These are phyloP conservation scores for Dinochytrium kinnereticum DNA, from an alignment of 371 early-diverging fungal genomes.

Conservation along the genomic window DNA sequence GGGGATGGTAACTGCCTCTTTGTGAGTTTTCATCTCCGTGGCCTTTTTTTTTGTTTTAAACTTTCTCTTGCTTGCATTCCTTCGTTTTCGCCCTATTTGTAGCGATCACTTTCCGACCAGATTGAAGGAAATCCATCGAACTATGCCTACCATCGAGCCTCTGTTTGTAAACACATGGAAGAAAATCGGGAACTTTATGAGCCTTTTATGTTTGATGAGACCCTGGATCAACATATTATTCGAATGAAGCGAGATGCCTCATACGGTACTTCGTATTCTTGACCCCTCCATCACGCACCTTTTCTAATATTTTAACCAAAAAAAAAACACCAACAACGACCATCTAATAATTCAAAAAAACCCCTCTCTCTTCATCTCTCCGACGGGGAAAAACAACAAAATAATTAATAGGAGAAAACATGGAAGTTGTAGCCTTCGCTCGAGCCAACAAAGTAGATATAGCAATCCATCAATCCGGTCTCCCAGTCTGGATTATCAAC, in stretches of 20 bases:
- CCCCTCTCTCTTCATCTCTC: too few relatives aligned
- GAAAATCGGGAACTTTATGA: constrained; percentile 68
- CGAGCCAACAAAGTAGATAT: constrained; percentile 68
- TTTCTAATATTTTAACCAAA: too few relatives aligned
- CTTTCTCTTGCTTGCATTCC: too few relatives aligned
- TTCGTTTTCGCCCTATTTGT: too few relatives aligned
- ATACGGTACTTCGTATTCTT: too few relatives aligned
- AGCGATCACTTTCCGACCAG: constrained; percentile 46
- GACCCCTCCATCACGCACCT: too few relatives aligned
- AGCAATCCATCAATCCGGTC: constrained; percentile 79
- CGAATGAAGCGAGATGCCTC: constrained; percentile 76
- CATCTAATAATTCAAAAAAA: too few relatives aligned
- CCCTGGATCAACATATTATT: constrained; percentile 69
- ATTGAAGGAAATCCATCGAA: constrained; percentile 50
- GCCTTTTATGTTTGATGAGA: constrained; percentile 72
- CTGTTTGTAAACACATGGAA: constrained; percentile 70
- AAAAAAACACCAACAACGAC: too few relatives aligned
- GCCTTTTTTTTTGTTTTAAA: not conserved
- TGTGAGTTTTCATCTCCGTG: not conserved
- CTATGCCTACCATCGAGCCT: constrained; percentile 63
- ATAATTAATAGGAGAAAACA: constrained; percentile 59
- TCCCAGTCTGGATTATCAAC: constrained; percentile 65
- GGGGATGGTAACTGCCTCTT: constrained; percentile 89
- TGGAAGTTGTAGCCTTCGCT: constrained; percentile 86
- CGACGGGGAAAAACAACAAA: too few relatives aligned